Evolutionary conservation across 306 rosid genomes (phyloP).

Genomic region (Alnus glutinosa): DNA sequence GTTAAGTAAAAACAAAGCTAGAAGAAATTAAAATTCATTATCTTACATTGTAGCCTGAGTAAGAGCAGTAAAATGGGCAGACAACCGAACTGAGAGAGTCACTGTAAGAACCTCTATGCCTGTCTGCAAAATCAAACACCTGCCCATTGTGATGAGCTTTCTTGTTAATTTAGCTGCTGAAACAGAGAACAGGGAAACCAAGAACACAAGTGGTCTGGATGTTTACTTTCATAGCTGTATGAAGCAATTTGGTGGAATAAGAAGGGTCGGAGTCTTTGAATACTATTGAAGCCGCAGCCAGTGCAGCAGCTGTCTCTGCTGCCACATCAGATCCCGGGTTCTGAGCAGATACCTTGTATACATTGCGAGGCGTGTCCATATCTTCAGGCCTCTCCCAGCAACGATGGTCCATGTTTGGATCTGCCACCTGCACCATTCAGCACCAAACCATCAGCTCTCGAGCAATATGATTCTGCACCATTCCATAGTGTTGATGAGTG

Average conservation of each 20-base stretch:
- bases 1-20: background rate
- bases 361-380: slow-evolving; percentile 81
- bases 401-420: slow-evolving; percentile 68
- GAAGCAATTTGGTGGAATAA: slow-evolving; percentile 66
- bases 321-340: slow-evolving; percentile 93
- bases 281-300: slow-evolving; percentile 86
- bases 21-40: background rate
- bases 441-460: background rate
- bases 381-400: slow-evolving; percentile 99
- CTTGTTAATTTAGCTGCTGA: background rate
- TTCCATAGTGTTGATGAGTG: too few species aligned
- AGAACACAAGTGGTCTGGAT: background rate
- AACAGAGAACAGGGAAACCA: background rate
- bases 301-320: slow-evolving; percentile 83
- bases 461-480: background rate
- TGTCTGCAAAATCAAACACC: slow-evolving; percentile 80
- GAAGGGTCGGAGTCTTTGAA: slow-evolving; percentile 68
- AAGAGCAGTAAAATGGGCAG: slow-evolving; percentile 94
- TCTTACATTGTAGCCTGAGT: slow-evolving; percentile 81
- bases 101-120: slow-evolving; percentile 78
- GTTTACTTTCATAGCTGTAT: slow-evolving; percentile 64
- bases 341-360: slow-evolving; percentile 66
- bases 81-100: slow-evolving; percentile 67
- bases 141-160: slow-evolving; percentile 24
- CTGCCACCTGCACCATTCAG: slow-evolving; percentile 63